Evolutionary conservation across 1,284 basidiomycete genomes (phyloP), one percentile per base, ranked within the genome.

Genomic region (Cutaneotrichosporon curvatum): DNA sequence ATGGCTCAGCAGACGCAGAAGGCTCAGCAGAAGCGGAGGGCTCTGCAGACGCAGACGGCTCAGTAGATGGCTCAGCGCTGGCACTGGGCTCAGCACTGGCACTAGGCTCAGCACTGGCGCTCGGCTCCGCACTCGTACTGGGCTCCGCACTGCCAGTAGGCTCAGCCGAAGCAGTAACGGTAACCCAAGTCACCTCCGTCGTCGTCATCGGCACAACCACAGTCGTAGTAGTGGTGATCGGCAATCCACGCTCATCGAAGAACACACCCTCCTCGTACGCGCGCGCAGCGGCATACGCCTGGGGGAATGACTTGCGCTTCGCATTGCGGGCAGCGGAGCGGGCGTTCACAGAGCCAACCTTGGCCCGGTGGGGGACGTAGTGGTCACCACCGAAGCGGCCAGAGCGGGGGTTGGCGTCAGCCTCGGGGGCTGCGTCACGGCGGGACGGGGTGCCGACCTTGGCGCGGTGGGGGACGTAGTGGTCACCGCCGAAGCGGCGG

Each of bases 81-180:
- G 73, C 19, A 66, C 61, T 20, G 50, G 54, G 23, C 63, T 57
- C 37, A 34, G 18, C 10, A 32, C 35, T 5, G 25, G 12, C 6
- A 10, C 15, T 32, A 12, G 25, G 12, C 21, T 32, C 30, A 30
- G 7, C n/a, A n/a, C n/a, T n/a, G n/a, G n/a, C n/a, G n/a, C n/a
- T n/a, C n/a, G 41, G 38, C 28, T 58, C 56, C 30, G 77, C n/a
- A 74, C 72, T 20, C 70, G 73, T 18, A 66, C 61, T 20, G 50
- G 54, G 23, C 63, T 57, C 37, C 33, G 18, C 10, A 32, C 35
- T 5, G 25, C 14, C 6, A 10, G 9, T 32, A 28, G 44, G 15
- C 37, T 34, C 21, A 12, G 43, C 34, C 31, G 45, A 32, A 21
- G 48, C 45, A 10, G 40, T 46, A 11, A 55, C 37, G 19, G 56